Conservation (phyloP, 768 basidiomycete genomes). For the Amanita polypyramis region DNA sequence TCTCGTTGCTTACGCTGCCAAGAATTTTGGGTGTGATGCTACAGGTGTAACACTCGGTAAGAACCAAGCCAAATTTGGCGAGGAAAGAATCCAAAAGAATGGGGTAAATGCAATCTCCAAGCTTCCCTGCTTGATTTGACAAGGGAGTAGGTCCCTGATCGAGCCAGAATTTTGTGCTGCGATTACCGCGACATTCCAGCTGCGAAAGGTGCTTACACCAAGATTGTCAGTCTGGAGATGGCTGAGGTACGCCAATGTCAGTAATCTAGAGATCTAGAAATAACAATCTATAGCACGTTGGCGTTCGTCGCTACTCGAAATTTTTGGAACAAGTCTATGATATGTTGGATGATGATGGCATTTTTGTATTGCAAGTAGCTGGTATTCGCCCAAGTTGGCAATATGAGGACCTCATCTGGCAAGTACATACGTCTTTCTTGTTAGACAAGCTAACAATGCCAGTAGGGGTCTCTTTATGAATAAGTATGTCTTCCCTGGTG, state of each 20-base stretch:
- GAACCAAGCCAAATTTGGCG: slow-evolving; percentile 91
- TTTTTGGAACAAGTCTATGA: slow-evolving; percentile 92
- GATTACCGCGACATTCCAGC: slow-evolving; percentile 90
- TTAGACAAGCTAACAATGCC: too few relatives aligned
- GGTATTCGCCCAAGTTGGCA: slow-evolving; percentile 96
- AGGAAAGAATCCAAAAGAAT: slow-evolving; percentile 74
- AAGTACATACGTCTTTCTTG: slow-evolving; percentile 9
- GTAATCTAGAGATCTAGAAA: not conserved
- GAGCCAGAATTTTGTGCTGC: slow-evolving; percentile 85
- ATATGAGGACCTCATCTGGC: slow-evolving; percentile 96
- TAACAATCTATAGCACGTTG: slow-evolving; percentile 61
- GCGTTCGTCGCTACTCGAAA: slow-evolving; percentile 80
- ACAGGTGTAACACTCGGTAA: slow-evolving; percentile 90
- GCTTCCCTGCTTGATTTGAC: not conserved
- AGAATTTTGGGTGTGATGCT: slow-evolving; percentile 94
- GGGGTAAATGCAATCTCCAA: slow-evolving; percentile 32
- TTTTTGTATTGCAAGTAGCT: slow-evolving; percentile 95
- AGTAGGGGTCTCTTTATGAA: slow-evolving; percentile 98
- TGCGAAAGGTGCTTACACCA: slow-evolving; percentile 66
- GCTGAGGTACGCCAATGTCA: slow-evolving; percentile 57
- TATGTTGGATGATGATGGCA: slow-evolving; percentile 87
- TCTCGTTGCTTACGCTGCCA: slow-evolving; percentile 86
- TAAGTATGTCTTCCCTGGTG: slow-evolving; percentile 98
- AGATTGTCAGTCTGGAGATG: slow-evolving; percentile 97
- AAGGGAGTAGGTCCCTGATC: slow-evolving; percentile 27